Percentiles rank a stretch among this genome's conserved stretches.
Evolutionary conservation across 2,329 filamentous ascomycete species (phyloP).

Genomic region (Ceratocystiopsis brevicomis): DNA sequence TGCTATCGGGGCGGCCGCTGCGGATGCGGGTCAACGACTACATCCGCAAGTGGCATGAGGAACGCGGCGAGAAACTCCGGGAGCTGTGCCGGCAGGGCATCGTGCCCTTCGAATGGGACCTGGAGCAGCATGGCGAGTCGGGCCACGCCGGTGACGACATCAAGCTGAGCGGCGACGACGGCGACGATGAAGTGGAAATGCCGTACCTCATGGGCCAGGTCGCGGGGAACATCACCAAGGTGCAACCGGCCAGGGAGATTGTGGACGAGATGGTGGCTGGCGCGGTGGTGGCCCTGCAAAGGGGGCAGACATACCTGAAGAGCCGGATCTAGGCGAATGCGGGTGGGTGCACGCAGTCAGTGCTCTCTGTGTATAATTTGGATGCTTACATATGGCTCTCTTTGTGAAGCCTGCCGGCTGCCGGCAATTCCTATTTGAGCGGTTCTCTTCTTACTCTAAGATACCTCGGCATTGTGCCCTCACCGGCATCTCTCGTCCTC

Average conservation of each 20-base stretch:
- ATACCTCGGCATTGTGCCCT: neutral
- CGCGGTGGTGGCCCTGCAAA: slow-evolving; percentile 47
- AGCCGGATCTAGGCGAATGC: neutral
- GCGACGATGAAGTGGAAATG: slow-evolving; percentile 52
- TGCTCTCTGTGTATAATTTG: no score
- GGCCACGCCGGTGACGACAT: slow-evolving; percentile 1
- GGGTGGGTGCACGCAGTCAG: neutral
- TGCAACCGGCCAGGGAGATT: slow-evolving; percentile 69
- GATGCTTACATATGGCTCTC: no score
- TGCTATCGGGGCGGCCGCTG: slow-evolving; percentile 64
- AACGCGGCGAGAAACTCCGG: slow-evolving; percentile 55
- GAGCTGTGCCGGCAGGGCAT: slow-evolving; percentile 57
- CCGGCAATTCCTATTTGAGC: no score
- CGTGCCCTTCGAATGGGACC: slow-evolving; percentile 64
- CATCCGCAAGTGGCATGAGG: slow-evolving; percentile 59
- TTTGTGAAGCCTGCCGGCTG: no score
- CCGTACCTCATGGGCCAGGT: slow-evolving; percentile 93
- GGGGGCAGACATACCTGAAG: slow-evolving; percentile 39
- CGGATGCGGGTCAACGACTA: slow-evolving; percentile 71
- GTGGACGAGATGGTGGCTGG: slow-evolving; percentile 79
- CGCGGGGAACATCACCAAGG: slow-evolving; percentile 53
- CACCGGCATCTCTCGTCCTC: neutral
- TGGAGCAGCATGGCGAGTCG: slow-evolving; percentile 35
- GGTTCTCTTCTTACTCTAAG: neutral
- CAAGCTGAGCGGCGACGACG: slow-evolving; percentile 18